Evolutionary conservation across 768 basidiomycete species (phyloP), one percentile per base, ranked within the genome.

Genomic region (Hemileccinum impolitum): DNA sequence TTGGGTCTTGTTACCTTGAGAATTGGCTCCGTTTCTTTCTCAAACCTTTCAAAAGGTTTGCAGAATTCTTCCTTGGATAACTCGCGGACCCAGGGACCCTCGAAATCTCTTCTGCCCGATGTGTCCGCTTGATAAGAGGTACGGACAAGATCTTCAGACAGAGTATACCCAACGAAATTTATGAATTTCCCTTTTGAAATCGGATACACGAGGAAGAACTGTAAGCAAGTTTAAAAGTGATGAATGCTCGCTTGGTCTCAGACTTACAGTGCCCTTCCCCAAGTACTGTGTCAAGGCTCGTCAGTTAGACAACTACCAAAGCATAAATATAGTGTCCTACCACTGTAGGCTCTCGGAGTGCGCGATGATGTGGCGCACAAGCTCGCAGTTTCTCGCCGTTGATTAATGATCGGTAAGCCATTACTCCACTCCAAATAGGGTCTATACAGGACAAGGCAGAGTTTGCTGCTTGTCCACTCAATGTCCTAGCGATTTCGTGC

Each of bases 121-220:
- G 61, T 41, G 31, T 56, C 56, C 1, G 38, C 11, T 32, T 65
- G 21, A 30, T 67, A 80, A 19, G 63, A 61, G 2, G 81, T 76
- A 50, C 70, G 67, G 55, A 84, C 77, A n/a, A 76, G 67, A 25
- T 82, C 76, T 51, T 75, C 75, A 21, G 70, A 68, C 17, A 75
- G 62, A 21, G 65, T 71, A 57, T 84, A 82, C 1, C 80, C 82
- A 15, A 76, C 85, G 48, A 86, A 73, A 56, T 86, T 89, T 55
- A 89, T 68, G 51, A 74, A 65, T 54, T 71, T 75, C 6, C 83
- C 82, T 26, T 72, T 72, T 3, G 79, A 71, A 13, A 87, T 79
- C 0, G 83, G 77, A 61, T 87, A 87, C 2, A 73, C 76, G 15
- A 87, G 72, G 36, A 84, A 61, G 58, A 79, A 79, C 85, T 87